Percentiles rank a stretch among this genome's conserved stretches.
These are phyloP conservation scores for Phoma herbarum DNA, from an alignment of 2,329 filamentous ascomycete species.

Conservation along the genomic window DNA sequence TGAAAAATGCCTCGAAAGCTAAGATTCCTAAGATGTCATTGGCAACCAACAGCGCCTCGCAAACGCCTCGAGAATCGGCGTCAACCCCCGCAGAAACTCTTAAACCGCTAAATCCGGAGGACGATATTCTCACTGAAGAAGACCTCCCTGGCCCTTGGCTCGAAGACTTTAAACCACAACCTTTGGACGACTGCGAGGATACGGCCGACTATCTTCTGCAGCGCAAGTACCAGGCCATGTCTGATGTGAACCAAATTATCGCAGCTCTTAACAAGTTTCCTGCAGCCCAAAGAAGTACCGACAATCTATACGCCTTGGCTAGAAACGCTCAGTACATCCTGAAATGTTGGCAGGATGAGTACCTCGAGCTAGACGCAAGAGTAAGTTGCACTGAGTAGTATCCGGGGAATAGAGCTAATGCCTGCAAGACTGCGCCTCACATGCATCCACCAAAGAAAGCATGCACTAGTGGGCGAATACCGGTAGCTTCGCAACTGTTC, in stretches of 20 bases:
- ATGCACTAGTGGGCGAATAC: conserved; percentile 57
- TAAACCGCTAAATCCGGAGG: conserved; percentile 41
- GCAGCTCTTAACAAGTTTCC: conserved; percentile 55
- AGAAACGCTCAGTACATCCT: conserved; percentile 63
- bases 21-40: conserved; percentile 36
- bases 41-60: conserved; percentile 31
- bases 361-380: conserved; percentile 61
- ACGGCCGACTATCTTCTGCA: conserved; percentile 54
- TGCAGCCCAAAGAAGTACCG: conserved; percentile 55
- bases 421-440: conserved; percentile 58
- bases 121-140: conserved; percentile 47
- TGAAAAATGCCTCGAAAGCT: conserved; percentile 22
- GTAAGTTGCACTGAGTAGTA: conserved; percentile 29
- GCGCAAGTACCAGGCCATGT: conserved; percentile 53
- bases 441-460: conserved; percentile 61
- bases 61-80: conserved; percentile 38
- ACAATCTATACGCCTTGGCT: conserved; percentile 65
- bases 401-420: conserved; percentile 8
- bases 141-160: conserved; percentile 51
- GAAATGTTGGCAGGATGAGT: conserved; percentile 67
- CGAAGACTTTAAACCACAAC: conserved; percentile 37
- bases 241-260: conserved; percentile 54
- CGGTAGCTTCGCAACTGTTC: conserved; percentile 58
- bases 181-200: conserved; percentile 49
- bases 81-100: conserved; percentile 39